Base-by-base conservation (phyloP, 140 eudicot genomes). In the Eryngium alpinum region DNA sequence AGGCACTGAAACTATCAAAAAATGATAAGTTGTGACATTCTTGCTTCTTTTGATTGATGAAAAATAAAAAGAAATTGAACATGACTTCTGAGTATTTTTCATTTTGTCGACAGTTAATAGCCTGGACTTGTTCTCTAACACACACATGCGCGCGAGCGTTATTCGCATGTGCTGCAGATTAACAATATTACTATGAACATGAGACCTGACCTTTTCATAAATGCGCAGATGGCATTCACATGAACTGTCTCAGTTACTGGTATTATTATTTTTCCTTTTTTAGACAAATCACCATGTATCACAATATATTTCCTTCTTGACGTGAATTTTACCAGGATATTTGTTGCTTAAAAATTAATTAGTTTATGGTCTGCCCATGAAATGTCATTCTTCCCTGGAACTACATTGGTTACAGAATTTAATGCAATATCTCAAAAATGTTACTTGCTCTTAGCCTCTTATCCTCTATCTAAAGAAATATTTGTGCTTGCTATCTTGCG, bases 21-120 rank as follows among this genome's bases (percentile, higher is more conserved):
- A 32, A 1, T 31, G 49, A 32, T 70, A 32, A 28, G 19, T 38
- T 38, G 46, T 70, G 75, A 18, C 75, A 2, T 70, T 70, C 25
- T 32, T 32, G 50, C 34, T 70, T 70, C 49, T 69, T 69, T 21
- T 70, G 5, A 32, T 70, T 70, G 18, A 28, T 70, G 43, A 38
- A 21, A 70, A 70, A 70, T 70, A 70, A 70, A 32, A 70, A 38
- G 46, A 44, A 70, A n/a, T 32, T 32, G 27, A 70, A 70, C 75
- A 0, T n/a, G 34, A 18, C 46, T 70, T 70, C 44, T 28, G 1
- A 32, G 10, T 24, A 6, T 29, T 33, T 70, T 65, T 25, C 72
- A 65, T 65, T 65, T n/a, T 10, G 27, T n/a, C 25, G 25, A 65
- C 72, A 65, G 31, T 63, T 32, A 24, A 27, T 65, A 31, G 18